These are phyloP conservation scores for Fusarium subtropicale DNA, from an alignment of 2,329 filamentous ascomycete species.

Conservation along the genomic window DNA sequence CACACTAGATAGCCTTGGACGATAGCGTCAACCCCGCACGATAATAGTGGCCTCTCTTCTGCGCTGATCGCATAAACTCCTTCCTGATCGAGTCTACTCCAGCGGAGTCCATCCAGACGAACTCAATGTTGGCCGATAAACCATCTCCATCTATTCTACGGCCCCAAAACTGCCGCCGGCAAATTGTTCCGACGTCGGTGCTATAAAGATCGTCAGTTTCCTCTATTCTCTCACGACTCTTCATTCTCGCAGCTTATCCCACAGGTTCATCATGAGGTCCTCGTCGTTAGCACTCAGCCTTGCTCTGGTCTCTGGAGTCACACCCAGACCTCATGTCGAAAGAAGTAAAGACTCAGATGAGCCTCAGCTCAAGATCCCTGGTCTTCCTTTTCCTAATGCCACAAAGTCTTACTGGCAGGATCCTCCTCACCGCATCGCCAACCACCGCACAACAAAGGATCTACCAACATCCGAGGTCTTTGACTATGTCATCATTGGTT, in stretches of 20 bases:
- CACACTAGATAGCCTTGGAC: background rate
- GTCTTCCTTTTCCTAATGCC: constrained; percentile 24
- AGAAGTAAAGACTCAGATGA: constrained; percentile 5
- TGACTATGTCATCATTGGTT: constrained; percentile 34
- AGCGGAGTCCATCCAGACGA: background rate
- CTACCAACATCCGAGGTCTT: constrained; percentile 15
- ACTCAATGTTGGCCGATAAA: constrained; percentile 1
- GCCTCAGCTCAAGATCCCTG: constrained; percentile 20
- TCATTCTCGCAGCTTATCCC: background rate
- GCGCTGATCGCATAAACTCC: constrained; percentile 7
- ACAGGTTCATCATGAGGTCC: constrained; percentile 10
- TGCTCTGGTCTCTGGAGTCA: constrained; percentile 12
- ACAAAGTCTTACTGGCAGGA: constrained; percentile 34
- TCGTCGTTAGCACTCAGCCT: constrained; percentile 2
- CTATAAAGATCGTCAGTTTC: background rate
- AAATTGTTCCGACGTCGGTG: background rate
- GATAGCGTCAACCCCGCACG: constrained; percentile 1
- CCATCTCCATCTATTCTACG: background rate
- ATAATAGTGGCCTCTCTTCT: background rate
- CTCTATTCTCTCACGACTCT: background rate
- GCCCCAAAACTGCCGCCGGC: constrained; percentile 3
- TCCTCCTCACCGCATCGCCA: constrained; percentile 31
- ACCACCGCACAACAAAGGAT: constrained; percentile 22
- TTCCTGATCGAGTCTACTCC: constrained; percentile 5
- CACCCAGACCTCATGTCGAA: background rate